These are phyloP conservation scores for Achaetomium macrosporum DNA, from an alignment of 2,329 filamentous ascomycete species.

Conservation along the genomic window DNA sequence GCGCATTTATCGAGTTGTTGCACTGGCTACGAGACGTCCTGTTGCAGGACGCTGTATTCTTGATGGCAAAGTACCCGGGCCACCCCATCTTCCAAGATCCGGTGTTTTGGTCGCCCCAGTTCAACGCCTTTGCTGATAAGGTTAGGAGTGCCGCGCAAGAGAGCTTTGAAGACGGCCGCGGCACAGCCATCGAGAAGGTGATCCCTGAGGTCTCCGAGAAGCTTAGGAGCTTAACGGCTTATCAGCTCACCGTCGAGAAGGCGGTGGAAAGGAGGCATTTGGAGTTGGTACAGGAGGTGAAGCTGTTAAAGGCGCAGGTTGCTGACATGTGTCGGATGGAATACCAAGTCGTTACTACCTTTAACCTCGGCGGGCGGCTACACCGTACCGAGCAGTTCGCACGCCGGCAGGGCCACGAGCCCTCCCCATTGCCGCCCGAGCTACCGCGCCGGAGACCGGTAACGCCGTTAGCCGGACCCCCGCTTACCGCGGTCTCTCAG, in stretches of 20 bases:
- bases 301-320: too few species aligned
- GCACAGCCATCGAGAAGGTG: constrained; percentile 3
- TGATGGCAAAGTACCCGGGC: constrained; percentile 1
- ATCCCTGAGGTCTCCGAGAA: constrained; percentile 3
- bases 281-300: too few species aligned
- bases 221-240: not conserved
- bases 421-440: not conserved
- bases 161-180: constrained; percentile 3
- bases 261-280: too few species aligned
- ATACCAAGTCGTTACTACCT: too few species aligned
- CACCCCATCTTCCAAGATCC: constrained; percentile 1
- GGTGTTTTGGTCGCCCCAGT: constrained; percentile 1
- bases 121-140: constrained; percentile 4
- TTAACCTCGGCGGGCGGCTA: not conserved
- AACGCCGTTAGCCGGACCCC: too few species aligned
- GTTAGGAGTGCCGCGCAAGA: too few species aligned
- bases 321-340: too few species aligned
- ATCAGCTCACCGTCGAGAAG: too few species aligned
- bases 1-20: not conserved
- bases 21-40: too few species aligned
- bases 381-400: not conserved
- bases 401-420: not conserved
- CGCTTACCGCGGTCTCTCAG: not conserved
- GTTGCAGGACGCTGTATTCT: too few species aligned
- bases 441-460: not conserved